phyloP scores from a whole-genome alignment of 768 basidiomycete genomes.

The Amanita muscaria region DNA sequence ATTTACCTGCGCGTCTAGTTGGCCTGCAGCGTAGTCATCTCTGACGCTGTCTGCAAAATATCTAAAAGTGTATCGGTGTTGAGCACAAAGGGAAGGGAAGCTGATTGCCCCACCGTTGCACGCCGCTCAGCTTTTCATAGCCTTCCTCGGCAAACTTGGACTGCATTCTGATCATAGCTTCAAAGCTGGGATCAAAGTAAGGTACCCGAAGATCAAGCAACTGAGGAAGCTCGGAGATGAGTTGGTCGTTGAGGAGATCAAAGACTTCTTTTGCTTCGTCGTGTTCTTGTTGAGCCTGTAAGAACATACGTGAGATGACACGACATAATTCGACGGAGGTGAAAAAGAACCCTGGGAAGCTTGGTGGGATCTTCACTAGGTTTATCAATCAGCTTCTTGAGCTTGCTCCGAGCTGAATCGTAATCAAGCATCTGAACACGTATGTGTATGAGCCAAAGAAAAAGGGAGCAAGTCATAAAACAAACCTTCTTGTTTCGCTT shows the following conservation, averaged over 20 bases:
- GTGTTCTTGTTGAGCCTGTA: constrained; percentile 87
- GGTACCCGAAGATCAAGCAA: constrained; percentile 92
- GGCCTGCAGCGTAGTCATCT: constrained; percentile 96
- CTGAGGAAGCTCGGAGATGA: constrained; percentile 85
- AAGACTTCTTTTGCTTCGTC: constrained; percentile 95
- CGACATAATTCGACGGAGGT: no score
- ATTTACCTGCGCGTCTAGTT: constrained; percentile 84
- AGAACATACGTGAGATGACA: constrained; percentile 4
- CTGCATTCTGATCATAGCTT: constrained; percentile 98
- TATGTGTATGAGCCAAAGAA: neutral
- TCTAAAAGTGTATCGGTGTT: constrained; percentile 26
- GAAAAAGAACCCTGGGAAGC: constrained; percentile 74
- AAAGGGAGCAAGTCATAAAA: neutral
- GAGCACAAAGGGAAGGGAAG: neutral
- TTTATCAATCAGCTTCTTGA: constrained; percentile 86
- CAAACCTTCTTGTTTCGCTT: constrained; percentile 95
- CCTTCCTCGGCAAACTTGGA: constrained; percentile 97
- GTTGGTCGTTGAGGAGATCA: constrained; percentile 85
- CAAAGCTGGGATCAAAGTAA: constrained; percentile 97
- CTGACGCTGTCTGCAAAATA: constrained; percentile 87
- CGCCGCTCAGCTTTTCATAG: constrained; percentile 92
- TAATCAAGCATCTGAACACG: constrained; percentile 78
- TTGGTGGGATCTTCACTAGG: constrained; percentile 90
- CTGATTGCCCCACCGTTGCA: constrained; percentile 58
- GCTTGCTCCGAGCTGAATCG: constrained; percentile 83